Conservation (phyloP, 345 rosid genomes). For the Arabis hirsuta region DNA sequence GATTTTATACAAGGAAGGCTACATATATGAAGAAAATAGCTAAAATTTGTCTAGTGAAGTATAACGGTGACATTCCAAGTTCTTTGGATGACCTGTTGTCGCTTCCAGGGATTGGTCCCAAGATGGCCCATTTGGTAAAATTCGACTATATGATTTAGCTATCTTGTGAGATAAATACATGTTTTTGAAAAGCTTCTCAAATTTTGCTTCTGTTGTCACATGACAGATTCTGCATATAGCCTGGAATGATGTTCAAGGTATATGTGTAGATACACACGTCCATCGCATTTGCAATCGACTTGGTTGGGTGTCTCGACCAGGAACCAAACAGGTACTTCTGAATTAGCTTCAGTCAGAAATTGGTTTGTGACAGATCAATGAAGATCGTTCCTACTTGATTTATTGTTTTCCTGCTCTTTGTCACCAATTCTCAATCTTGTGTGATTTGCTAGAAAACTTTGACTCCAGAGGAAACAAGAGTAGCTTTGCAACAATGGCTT, state of each 20-base stretch:
- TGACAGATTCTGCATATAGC: constrained; percentile 87
- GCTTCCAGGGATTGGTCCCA: constrained; percentile 97
- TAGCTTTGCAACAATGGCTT: constrained; percentile 87
- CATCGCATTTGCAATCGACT: constrained; percentile 96
- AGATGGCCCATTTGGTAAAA: constrained; percentile 60
- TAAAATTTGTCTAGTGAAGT: constrained; percentile 68
- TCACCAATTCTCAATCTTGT: constrained; percentile 8
- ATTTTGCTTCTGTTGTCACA: not conserved
- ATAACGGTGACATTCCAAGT: constrained; percentile 84
- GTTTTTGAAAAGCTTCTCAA: not conserved
- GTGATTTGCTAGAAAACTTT: constrained; percentile 63
- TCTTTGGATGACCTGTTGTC: constrained; percentile 79
- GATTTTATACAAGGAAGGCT: constrained; percentile 90
- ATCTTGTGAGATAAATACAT: constrained; percentile 6
- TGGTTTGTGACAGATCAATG: not conserved
- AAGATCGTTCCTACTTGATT: not conserved
- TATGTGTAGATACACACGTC: constrained; percentile 95
- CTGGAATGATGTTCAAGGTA: constrained; percentile 91
- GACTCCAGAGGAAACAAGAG: constrained; percentile 92
- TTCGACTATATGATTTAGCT: not conserved
- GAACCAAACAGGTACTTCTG: constrained; percentile 64
- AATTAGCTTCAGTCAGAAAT: not conserved
- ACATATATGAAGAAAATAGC: constrained; percentile 89
- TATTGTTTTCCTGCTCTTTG: constrained; percentile 2
- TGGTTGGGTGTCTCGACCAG: constrained; percentile 85